phyloP scores from a whole-genome alignment of 352 stramenopile genomes.

The Globisporangium mamillatum region DNA sequence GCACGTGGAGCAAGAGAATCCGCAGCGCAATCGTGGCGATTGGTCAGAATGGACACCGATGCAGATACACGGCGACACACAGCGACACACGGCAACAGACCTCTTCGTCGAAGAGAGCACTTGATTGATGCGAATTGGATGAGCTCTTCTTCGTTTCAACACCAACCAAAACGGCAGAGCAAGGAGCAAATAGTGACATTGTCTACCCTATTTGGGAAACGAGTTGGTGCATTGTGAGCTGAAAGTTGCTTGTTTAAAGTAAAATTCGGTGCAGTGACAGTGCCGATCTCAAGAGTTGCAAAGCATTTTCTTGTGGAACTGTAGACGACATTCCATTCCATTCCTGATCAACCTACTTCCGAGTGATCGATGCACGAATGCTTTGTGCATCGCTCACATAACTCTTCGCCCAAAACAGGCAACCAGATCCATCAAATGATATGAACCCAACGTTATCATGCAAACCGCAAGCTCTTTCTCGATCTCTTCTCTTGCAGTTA shows the following conservation, averaged over 20 bases:
- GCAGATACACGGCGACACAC: neutral
- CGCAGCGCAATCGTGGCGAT: constrained; percentile 9
- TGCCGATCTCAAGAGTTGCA: neutral
- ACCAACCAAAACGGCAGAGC: constrained; percentile 9
- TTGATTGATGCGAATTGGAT: neutral
- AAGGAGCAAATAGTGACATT: constrained; percentile 5
- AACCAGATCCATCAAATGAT: neutral
- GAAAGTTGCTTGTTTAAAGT: neutral
- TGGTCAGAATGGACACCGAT: neutral
- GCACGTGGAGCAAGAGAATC: neutral
- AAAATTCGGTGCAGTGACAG: neutral
- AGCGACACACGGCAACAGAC: neutral
- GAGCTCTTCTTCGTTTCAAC: constrained; percentile 10
- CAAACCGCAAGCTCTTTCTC: neutral
- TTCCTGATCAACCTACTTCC: neutral
- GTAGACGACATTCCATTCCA: neutral
- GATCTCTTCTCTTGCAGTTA: neutral
- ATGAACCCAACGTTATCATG: neutral
- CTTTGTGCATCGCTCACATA: neutral
- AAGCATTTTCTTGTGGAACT: constrained; percentile 2
- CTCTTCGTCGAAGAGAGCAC: constrained; percentile 3
- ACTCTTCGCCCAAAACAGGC: neutral
- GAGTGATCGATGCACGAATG: neutral
- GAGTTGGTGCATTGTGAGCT: neutral
- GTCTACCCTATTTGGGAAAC: neutral